Evolutionary conservation across 1,139 yeast species (phyloP).

Genomic region (Geotrichum cucujoidarum): DNA sequence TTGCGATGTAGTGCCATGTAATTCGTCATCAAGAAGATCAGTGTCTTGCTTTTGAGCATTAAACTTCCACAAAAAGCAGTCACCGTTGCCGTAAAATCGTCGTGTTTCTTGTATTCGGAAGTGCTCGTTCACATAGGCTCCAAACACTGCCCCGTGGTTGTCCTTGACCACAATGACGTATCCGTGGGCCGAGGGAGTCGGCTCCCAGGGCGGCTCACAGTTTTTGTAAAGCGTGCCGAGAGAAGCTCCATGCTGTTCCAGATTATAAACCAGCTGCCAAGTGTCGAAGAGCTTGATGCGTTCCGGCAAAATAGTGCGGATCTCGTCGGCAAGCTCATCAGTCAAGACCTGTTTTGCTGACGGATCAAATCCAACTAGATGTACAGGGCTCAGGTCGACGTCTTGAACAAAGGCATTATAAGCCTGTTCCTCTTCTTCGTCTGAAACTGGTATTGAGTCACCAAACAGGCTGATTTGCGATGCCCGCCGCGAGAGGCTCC

Average conservation of each 20-base stretch:
- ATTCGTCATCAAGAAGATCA: not conserved
- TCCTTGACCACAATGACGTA: conserved; percentile 69
- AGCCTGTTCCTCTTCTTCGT: not conserved
- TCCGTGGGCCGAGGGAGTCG: conserved; percentile 45
- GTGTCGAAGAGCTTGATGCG: conserved; percentile 68
- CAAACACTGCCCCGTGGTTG: conserved; percentile 60
- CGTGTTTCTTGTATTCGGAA: conserved; percentile 52
- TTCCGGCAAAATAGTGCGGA: conserved; percentile 68
- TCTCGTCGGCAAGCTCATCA: conserved; percentile 61
- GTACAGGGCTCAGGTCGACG: conserved; percentile 41
- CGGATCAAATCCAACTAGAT: conserved; percentile 51
- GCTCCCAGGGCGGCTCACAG: conserved; percentile 23
- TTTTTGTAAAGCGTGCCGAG: conserved; percentile 62
- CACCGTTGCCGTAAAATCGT: conserved; percentile 89
- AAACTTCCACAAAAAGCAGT: conserved; percentile 82
- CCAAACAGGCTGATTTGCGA: conserved; percentile 1
- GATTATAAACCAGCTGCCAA: conserved; percentile 75
- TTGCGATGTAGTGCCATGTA: not conserved
- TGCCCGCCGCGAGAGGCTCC: conserved; percentile 2
- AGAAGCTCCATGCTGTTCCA: conserved; percentile 91
- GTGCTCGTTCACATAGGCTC: conserved; percentile 76
- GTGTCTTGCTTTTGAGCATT: not conserved
- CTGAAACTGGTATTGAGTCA: conserved; percentile 3
- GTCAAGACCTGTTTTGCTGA: conserved; percentile 57
- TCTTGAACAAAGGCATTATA: not conserved